phyloP scores from a whole-genome alignment of 352 stramenopile genomes.

The Pythium grandisporangium region DNA sequence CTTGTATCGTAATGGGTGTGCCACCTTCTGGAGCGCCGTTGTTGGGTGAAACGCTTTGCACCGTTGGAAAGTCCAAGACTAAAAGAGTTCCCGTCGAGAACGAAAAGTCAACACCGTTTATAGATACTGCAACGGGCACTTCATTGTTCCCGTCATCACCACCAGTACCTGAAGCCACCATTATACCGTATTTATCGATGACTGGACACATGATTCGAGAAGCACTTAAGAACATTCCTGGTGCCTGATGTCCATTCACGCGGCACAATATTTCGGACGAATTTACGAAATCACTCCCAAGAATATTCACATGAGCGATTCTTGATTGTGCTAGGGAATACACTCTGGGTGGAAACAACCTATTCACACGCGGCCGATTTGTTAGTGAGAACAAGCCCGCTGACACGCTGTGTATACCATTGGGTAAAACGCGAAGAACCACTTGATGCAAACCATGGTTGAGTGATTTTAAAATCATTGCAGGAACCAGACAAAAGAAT shows the following conservation, averaged over 20 bases:
- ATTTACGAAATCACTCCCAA: constrained; percentile 10
- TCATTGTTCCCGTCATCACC: neutral
- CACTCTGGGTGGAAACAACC: neutral
- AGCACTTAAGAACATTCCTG: constrained; percentile 5
- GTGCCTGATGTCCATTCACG: neutral
- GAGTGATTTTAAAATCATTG: too few species aligned
- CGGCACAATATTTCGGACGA: constrained; percentile 1
- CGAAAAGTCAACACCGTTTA: constrained; percentile 8
- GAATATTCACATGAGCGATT: neutral
- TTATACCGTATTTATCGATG: too few species aligned
- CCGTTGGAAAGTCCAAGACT: neutral
- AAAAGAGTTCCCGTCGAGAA: neutral
- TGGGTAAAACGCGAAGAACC: constrained; percentile 1
- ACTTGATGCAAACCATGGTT: too few species aligned
- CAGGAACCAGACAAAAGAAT: too few species aligned
- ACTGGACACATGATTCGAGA: constrained; percentile 3
- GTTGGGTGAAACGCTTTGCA: neutral
- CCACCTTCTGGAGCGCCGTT: neutral
- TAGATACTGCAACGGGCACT: constrained; percentile 5
- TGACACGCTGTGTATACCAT: constrained; percentile 7
- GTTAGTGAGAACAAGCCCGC: constrained; percentile 2
- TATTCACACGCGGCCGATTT: constrained; percentile 4
- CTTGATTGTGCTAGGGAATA: neutral
- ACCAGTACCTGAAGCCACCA: too few species aligned
- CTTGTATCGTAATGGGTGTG: constrained; percentile 1